Conservation (phyloP, 257 asterid species). For the Solanum neorickii region DNA sequence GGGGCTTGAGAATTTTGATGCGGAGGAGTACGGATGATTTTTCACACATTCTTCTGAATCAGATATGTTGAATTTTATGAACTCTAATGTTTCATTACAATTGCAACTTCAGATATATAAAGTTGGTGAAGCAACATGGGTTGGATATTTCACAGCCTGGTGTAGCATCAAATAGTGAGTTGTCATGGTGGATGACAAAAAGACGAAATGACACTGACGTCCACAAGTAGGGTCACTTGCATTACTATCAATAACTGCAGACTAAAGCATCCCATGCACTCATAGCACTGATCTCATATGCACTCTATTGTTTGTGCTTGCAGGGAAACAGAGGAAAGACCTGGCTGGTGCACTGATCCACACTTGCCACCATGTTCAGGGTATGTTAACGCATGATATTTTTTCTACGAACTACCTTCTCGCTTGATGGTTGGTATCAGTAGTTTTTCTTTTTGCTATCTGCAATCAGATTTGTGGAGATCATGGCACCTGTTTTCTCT, state of each 20-base stretch:
- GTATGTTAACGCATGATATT: slow-evolving; percentile 28
- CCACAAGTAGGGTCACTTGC: slow-evolving; percentile 50
- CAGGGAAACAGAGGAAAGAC: slow-evolving; percentile 75
- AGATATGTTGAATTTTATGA: neutral
- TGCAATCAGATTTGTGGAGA: slow-evolving; percentile 73
- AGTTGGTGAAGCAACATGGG: slow-evolving; percentile 65
- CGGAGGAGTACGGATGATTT: slow-evolving; percentile 52
- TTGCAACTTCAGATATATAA: slow-evolving; percentile 43
- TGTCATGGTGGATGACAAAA: slow-evolving; percentile 81
- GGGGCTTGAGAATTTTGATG: slow-evolving; percentile 70
- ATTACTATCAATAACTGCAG: neutral
- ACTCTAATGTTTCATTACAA: neutral
- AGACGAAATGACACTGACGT: slow-evolving; percentile 61
- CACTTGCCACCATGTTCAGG: slow-evolving; percentile 96
- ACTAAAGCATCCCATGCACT: neutral
- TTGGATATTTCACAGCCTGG: slow-evolving; percentile 94
- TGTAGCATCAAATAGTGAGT: slow-evolving; percentile 56
- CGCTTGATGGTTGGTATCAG: neutral
- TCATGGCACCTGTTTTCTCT: slow-evolving; percentile 96
- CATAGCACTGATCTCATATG: neutral
- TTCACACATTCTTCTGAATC: neutral
- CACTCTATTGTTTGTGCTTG: neutral
- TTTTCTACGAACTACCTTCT: neutral
- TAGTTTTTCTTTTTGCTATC: neutral
- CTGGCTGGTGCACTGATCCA: slow-evolving; percentile 82